A percentile compares a stretch with the other conserved stretches of the same genome.
Conservation (phyloP, 2,329 filamentous ascomycete species). For the Alternaria dauci region DNA sequence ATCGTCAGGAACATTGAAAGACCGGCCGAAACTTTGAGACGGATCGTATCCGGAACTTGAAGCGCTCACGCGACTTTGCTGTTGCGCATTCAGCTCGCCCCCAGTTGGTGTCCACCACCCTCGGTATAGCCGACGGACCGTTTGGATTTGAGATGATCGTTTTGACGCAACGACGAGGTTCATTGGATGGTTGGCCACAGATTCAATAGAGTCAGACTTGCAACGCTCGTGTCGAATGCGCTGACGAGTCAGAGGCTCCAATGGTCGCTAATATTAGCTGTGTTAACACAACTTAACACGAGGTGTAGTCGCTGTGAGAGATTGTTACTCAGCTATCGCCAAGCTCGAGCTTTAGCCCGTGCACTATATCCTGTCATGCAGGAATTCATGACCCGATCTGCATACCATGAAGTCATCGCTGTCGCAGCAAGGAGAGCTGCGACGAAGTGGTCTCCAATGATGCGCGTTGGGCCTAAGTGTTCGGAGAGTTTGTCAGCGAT, state of each 20-base stretch:
- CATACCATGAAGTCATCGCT: constrained; percentile 38
- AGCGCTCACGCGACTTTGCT: constrained; percentile 15
- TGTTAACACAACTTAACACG: constrained; percentile 41
- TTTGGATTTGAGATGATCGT: constrained; percentile 12
- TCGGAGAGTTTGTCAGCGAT: constrained; percentile 44
- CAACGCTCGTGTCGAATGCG: constrained; percentile 20
- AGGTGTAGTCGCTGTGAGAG: constrained; percentile 27
- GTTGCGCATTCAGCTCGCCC: constrained; percentile 15
- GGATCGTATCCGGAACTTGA: constrained; percentile 24
- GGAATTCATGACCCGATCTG: constrained; percentile 20
- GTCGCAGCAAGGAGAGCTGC: constrained; percentile 5
- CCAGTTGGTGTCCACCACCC: constrained; percentile 16
- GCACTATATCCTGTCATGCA: constrained; percentile 18
- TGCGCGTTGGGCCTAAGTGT: constrained; percentile 12
- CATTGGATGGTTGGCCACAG: constrained; percentile 21
- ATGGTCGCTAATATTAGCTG: constrained; percentile 46
- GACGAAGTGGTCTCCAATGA: constrained; percentile 32
- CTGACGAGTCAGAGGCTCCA: constrained; percentile 30
- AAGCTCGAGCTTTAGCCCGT: constrained; percentile 26
- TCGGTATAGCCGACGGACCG: constrained; percentile 10
- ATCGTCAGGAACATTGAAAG: constrained; percentile 25
- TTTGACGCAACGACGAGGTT: constrained; percentile 21
- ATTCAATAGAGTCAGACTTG: constrained; percentile 20
- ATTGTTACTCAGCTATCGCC: constrained; percentile 45
- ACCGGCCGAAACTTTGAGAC: constrained; percentile 21